A percentile compares a stretch with the other conserved stretches of the same genome.
Conservation (phyloP, 805 yeast genomes). For the Candida adriatica region DNA sequence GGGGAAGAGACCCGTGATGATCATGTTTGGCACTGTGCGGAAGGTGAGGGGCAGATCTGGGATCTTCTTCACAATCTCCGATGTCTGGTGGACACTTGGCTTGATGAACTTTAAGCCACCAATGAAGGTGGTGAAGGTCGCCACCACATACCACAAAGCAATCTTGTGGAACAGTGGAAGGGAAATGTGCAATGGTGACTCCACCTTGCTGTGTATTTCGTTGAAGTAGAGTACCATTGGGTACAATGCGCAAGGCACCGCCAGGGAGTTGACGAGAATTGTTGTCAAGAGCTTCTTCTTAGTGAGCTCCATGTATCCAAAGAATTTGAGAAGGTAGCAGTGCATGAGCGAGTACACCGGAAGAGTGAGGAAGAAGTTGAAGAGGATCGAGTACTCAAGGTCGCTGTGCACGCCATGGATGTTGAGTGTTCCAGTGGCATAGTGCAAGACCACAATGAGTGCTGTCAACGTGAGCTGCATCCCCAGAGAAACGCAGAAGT, state of each 20-base stretch:
- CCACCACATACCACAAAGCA: conserved; percentile 7
- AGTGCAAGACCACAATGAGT: conserved; percentile 3
- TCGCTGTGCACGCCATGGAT: conserved; percentile 11
- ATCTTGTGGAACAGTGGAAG: conserved; percentile 1
- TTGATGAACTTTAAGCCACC: conserved; percentile 9
- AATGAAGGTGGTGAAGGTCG: conserved; percentile 12
- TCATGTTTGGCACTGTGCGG: conserved; percentile 19
- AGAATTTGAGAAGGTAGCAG: conserved; percentile 16
- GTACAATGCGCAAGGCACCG: conserved; percentile 15
- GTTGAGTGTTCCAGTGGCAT: conserved; percentile 10
- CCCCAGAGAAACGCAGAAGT: conserved; percentile 17
- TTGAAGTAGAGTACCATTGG: conserved; percentile 11
- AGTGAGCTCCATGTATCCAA: conserved; percentile 9
- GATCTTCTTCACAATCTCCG: conserved; percentile 18
- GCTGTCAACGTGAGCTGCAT: conserved; percentile 12
- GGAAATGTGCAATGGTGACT: conserved; percentile 20
- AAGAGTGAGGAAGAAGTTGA: conserved; percentile 11
- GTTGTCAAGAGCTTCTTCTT: conserved; percentile 2
- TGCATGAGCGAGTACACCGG: conserved; percentile 14
- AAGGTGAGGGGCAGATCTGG: conserved; percentile 23
- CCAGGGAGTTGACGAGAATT: conserved; percentile 13
- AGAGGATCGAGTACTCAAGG: conserved; percentile 3
- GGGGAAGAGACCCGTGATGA: conserved; percentile 25
- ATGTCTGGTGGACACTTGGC: conserved; percentile 7
- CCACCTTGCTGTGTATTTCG: conserved; percentile 16